Conservation (phyloP, 1,139 yeast genomes). For the Arxiozyma telluris region DNA sequence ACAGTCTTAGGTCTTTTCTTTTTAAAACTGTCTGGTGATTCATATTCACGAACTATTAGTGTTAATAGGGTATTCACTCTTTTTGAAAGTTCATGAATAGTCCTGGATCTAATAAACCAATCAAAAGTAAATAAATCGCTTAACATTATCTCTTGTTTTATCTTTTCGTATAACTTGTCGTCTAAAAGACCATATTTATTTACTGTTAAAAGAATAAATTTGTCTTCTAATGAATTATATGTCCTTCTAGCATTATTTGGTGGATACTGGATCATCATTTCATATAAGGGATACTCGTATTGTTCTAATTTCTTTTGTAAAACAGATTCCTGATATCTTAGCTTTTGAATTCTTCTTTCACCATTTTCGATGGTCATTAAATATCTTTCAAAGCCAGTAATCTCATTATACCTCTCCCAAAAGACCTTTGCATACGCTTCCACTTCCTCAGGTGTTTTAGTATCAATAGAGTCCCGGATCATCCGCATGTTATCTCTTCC, state of each 20-base stretch:
- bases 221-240: conserved; percentile 78
- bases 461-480: conserved; percentile 59
- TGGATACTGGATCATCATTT: conserved; percentile 70
- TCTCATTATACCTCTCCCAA: conserved; percentile 62
- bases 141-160: conserved; percentile 63
- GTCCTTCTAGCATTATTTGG: conserved; percentile 86
- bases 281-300: conserved; percentile 63
- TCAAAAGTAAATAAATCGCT: conserved; percentile 79
- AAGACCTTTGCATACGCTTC: conserved; percentile 58
- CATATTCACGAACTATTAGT: conserved; percentile 72
- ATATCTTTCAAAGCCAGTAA: conserved; percentile 83
- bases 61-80: conserved; percentile 71
- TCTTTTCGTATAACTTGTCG: conserved; percentile 61
- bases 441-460: conserved; percentile 64
- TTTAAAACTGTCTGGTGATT: conserved; percentile 43
- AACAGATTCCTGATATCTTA: conserved; percentile 56
- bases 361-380: conserved; percentile 80
- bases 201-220: conserved; percentile 66
- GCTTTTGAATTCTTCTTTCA: conserved; percentile 64
- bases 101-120: conserved; percentile 80
- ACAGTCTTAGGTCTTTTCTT: conserved; percentile 17
- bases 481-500: conserved; percentile 58
- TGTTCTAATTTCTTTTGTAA: conserved; percentile 55
- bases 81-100: conserved; percentile 75
- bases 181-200: conserved; percentile 68